A percentile compares a stretch with the other conserved stretches of the same genome.
These are phyloP conservation scores for Lipomyces yamanashiensis DNA, from an alignment of 805 yeast species.

Conservation along the genomic window DNA sequence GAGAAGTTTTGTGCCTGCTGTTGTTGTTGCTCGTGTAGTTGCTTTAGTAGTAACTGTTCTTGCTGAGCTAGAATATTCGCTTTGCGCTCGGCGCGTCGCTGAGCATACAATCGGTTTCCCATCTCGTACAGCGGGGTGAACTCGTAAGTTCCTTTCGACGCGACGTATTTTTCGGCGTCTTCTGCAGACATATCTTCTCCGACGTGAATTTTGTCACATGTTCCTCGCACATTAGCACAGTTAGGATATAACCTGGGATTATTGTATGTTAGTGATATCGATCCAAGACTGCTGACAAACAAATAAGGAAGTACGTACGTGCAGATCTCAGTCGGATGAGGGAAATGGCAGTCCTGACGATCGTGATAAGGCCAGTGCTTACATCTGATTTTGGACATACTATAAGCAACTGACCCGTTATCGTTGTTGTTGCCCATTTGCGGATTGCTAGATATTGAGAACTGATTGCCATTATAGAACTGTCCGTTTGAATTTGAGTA, in stretches of 20 bases:
- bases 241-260: slow-evolving; percentile 56
- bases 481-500: neutral
- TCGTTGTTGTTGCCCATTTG: neutral
- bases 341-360: slow-evolving; percentile 58
- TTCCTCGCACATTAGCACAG: slow-evolving; percentile 79
- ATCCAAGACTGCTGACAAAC: neutral
- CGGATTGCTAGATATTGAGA: neutral
- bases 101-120: slow-evolving; percentile 16
- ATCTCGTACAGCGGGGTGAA: slow-evolving; percentile 22
- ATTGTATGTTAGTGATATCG: neutral
- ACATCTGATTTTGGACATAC: slow-evolving; percentile 38
- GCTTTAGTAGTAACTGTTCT: too few relatives aligned
- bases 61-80: neutral
- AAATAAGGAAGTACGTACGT: slow-evolving; percentile 47
- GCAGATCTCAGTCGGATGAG: slow-evolving; percentile 82
- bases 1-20: neutral
- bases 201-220: slow-evolving; percentile 82
- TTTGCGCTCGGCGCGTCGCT: neutral
- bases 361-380: slow-evolving; percentile 46
- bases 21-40: neutral
- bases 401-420: too few relatives aligned
- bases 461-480: neutral
- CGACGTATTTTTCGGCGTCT: slow-evolving; percentile 57
- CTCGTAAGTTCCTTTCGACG: slow-evolving; percentile 45
- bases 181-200: slow-evolving; percentile 74